A percentile compares a stretch with the other conserved stretches of the same genome.
phyloP scores from a whole-genome alignment of 1,284 basidiomycete genomes.

The Afroboletus lepidellus region DNA sequence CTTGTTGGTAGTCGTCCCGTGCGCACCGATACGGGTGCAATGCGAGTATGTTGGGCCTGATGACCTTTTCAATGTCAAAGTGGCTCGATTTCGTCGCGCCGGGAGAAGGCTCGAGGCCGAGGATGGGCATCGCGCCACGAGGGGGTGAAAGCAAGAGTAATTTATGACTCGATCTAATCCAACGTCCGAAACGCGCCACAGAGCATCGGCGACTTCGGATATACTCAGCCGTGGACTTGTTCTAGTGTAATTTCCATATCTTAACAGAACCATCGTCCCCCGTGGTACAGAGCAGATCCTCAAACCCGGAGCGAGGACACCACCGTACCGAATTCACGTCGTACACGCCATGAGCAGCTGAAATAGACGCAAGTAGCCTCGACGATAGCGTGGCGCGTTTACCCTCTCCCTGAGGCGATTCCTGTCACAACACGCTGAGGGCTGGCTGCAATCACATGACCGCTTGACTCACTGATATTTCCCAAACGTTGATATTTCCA shows the following conservation, averaged over 20 bases:
- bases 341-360: conserved; percentile 66
- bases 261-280: conserved; percentile 77
- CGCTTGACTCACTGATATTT: conserved; percentile 52
- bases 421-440: conserved; percentile 10
- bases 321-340: conserved; percentile 81
- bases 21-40: conserved; percentile 95
- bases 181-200: too few relatives aligned
- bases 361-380: conserved; percentile 50
- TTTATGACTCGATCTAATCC: neutral
- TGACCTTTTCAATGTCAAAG: conserved; percentile 80
- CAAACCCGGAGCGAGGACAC: conserved; percentile 63
- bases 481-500: conserved; percentile 74
- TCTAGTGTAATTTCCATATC: conserved; percentile 57
- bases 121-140: conserved; percentile 41
- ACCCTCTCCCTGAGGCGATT: conserved; percentile 28
- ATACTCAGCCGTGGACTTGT: too few relatives aligned
- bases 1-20: conserved; percentile 91
- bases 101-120: conserved; percentile 40
- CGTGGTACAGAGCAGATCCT: conserved; percentile 69
- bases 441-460: neutral
- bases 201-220: too few relatives aligned
- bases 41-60: conserved; percentile 91
- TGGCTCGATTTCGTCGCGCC: conserved; percentile 63
- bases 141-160: too few relatives aligned
- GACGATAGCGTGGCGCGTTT: conserved; percentile 35